Evolutionary conservation across 371 early-diverging fungal genomes (phyloP).

Genomic region (Blakeslea trispora): DNA sequence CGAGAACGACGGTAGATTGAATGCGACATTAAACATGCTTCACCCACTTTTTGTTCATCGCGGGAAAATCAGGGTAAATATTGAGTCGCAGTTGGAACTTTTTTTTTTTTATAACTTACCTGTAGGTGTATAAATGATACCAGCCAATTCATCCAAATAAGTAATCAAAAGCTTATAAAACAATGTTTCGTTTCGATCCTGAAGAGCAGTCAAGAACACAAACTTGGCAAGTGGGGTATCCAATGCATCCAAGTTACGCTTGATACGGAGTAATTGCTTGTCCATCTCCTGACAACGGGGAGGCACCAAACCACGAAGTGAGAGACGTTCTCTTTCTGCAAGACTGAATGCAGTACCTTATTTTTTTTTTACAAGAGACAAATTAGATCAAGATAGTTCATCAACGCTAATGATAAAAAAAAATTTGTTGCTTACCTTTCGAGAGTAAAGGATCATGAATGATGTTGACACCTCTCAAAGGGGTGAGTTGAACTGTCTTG

Average conservation of each 20-base stretch:
- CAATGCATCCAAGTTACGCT: constrained; percentile 61
- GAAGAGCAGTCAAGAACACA: constrained; percentile 49
- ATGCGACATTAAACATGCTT: constrained; percentile 57
- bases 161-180: constrained; percentile 67
- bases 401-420: not conserved
- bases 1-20: constrained; percentile 63
- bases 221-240: constrained; percentile 59
- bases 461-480: constrained; percentile 59
- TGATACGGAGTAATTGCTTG: constrained; percentile 59
- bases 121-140: constrained; percentile 52
- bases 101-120: constrained; percentile 16
- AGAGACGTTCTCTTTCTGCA: constrained; percentile 62
- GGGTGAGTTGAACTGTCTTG: constrained; percentile 57
- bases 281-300: constrained; percentile 70
- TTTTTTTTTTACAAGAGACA: not conserved
- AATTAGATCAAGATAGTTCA: not conserved
- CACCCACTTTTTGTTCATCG: constrained; percentile 27
- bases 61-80: not conserved
- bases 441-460: constrained; percentile 63
- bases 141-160: constrained; percentile 53
- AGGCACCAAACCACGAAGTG: constrained; percentile 68
- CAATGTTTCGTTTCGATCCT: constrained; percentile 68
- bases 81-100: not conserved
- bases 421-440: constrained; percentile 40
- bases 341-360: constrained; percentile 66